Percentiles rank a stretch among this genome's conserved stretches.
Evolutionary conservation across 495 filamentous ascomycete species (phyloP).

Genomic region (Glonium stellatum): DNA sequence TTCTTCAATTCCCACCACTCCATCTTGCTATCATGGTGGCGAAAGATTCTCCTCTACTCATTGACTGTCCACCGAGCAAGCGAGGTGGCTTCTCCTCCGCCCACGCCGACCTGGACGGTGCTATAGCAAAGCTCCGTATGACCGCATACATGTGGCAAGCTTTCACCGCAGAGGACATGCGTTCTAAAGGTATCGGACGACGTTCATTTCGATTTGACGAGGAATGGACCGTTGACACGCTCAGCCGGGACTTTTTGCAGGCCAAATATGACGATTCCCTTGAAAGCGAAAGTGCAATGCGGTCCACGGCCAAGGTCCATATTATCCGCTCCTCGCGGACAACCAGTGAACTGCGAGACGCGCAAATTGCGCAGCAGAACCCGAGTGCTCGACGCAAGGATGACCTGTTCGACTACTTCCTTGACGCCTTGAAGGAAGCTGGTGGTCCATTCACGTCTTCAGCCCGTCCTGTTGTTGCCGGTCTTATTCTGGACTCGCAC

Average conservation of each 20-base stretch:
- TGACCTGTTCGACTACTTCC: slow-evolving; percentile 39
- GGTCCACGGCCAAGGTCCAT: slow-evolving; percentile 43
- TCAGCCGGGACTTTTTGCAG: slow-evolving; percentile 25
- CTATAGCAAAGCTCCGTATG: slow-evolving; percentile 46
- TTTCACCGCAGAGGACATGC: slow-evolving; percentile 45
- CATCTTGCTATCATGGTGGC: slow-evolving; percentile 46
- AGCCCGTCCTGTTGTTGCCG: slow-evolving; percentile 40
- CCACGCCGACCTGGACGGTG: slow-evolving; percentile 39
- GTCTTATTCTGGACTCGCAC: slow-evolving; percentile 41
- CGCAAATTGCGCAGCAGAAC: slow-evolving; percentile 36
- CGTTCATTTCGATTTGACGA: slow-evolving; percentile 47
- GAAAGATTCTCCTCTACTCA: slow-evolving; percentile 41
- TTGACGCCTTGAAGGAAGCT: slow-evolving; percentile 36
- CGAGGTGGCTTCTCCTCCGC: slow-evolving; percentile 33
- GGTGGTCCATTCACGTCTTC: slow-evolving; percentile 35
- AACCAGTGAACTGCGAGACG: slow-evolving; percentile 36
- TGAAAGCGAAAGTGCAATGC: slow-evolving; percentile 28
- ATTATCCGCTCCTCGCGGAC: slow-evolving; percentile 41
- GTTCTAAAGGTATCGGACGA: slow-evolving; percentile 41
- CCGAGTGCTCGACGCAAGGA: slow-evolving; percentile 29
- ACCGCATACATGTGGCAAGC: slow-evolving; percentile 49
- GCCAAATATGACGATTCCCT: slow-evolving; percentile 11
- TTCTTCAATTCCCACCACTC: slow-evolving; percentile 41
- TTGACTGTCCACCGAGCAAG: slow-evolving; percentile 39
- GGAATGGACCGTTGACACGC: slow-evolving; percentile 42